Base-by-base conservation (phyloP, 257 asterid species). In the Salvia rosmarinus region DNA sequence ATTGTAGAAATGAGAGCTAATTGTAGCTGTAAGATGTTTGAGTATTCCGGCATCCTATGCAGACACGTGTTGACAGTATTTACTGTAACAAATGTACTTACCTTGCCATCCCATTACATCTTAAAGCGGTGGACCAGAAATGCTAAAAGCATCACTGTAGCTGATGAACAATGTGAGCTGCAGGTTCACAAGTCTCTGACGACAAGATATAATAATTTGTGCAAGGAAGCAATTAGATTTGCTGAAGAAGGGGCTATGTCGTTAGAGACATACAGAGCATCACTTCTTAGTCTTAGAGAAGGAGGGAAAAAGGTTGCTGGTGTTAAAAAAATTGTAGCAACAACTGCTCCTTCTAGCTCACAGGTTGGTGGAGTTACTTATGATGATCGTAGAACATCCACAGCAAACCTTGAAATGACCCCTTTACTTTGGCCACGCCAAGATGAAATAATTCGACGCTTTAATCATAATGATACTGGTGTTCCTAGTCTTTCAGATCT, bases 1-100 rank as follows among this genome's bases (percentile, higher is more conserved):
- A 58, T 81, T 68, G 79, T 81, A 28, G 97, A 85, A 70, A 84
- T 82, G 90, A 90, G 76, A 82, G 92, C 95, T 71, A 80, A 68
- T 71, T 93, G 98, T 74, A 93, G 95, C 75, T 93, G 98, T 81
- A 86, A 78, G 80, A 90, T 89, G 98, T 90, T 90, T 68, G 97
- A 90, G 78, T 82, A 85, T 77, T 85, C 86, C 61, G 98, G 98
- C 57, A 83, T 93, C 64, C 85, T 93, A 13, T 93, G 98, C 67
- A 89, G 96, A 76, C 98, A 93, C 73, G 75, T 93, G 67, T 79
- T 93, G 84, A 93, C 98, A 42, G 98, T 90, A 52, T 93, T 93
- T 86, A 90, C 97, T 25, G 98, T 93, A 40, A 87, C 96, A n/a
- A 93, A 93, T 79, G 86, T 93, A 34, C 96, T 90, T 32, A 90